Base-by-base conservation (phyloP, 257 asterid genomes). In the Solanum corneliomulleri region DNA sequence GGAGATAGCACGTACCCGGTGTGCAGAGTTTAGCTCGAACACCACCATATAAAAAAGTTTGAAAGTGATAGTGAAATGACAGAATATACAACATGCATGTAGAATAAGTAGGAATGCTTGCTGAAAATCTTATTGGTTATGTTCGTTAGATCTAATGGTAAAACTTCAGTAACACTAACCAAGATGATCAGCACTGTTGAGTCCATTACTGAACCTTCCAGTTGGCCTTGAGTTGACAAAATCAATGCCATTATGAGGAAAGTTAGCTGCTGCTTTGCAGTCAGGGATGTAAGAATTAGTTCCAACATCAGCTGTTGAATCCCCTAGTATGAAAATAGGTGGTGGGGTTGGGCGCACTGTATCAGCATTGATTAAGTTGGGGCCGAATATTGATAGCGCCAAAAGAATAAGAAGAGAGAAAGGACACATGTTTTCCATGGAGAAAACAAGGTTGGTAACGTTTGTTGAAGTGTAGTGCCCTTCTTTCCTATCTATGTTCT, bases 301-400 rank as follows among this genome's bases (percentile, higher is more conserved):
- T 88, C 98, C 98, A 27, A 94, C 97, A 41, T 95, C 98, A 1
- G 94, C 98, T 9, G 98, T 95, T 6, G 98, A 95, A 87, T 94
- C 96, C 4, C 98, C 98, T 7, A 95, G 87, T 5, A 94, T 84
- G 91, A 93, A 93, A 81, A 93, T 86, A 21, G 96, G 87, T 2
- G 96, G 92, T 21, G 85, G 89, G 7, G 84, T 49, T 21, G 91
- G 70, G 12, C 5, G 20, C 21, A 10, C 45, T 31, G 31, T 66
- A 31, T 49, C 85, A 18, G 45, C 93, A 31, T 87, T 90, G 52
- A 91, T 92, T 15, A 78, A 86, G 87, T 82, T 89, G 88, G 91
- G 86, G 84, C 49, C 74, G 27, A 31, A 31, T 49, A 52, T 52
- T 5, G 45, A 81, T 52, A 81, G 69, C 52, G 45, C 11, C 85